Conservation (phyloP, 768 basidiomycete species). For the Termitomyces sp. region DNA sequence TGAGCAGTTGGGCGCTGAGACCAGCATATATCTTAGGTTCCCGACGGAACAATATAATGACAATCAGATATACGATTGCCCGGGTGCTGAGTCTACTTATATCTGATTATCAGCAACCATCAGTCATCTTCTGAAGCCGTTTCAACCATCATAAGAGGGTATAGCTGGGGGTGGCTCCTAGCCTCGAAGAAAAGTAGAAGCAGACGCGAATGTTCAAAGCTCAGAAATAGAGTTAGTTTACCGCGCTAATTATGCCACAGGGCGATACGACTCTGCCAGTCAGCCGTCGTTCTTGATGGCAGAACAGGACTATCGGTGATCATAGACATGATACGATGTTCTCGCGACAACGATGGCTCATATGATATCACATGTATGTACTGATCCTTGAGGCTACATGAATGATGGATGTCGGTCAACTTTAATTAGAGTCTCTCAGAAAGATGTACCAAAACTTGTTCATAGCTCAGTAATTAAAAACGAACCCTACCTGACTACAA, state of each 20-base stretch:
- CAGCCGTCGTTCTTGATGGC: not conserved
- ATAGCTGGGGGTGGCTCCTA: not conserved
- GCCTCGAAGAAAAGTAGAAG: not conserved
- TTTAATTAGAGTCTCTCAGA: not conserved
- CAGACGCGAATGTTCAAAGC: not conserved
- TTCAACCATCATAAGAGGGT: not conserved
- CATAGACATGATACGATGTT: not conserved
- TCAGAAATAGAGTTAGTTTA: not conserved
- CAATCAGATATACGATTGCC: not conserved
- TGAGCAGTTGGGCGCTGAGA: not conserved
- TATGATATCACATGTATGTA: not conserved
- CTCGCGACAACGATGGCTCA: not conserved
- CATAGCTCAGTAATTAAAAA: not conserved
- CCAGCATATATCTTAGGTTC: too few species aligned
- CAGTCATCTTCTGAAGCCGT: not conserved
- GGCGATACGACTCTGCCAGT: not conserved
- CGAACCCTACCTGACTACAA: not conserved
- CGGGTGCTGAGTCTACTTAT: not conserved
- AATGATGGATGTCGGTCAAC: not conserved
- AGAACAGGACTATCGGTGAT: not conserved
- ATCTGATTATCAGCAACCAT: not conserved
- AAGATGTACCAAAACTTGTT: not conserved
- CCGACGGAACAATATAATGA: not conserved
- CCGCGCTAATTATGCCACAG: not conserved
- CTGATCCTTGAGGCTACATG: not conserved